Conservation (phyloP, 2,329 filamentous ascomycete genomes). For the Colletotrichum sp. region DNA sequence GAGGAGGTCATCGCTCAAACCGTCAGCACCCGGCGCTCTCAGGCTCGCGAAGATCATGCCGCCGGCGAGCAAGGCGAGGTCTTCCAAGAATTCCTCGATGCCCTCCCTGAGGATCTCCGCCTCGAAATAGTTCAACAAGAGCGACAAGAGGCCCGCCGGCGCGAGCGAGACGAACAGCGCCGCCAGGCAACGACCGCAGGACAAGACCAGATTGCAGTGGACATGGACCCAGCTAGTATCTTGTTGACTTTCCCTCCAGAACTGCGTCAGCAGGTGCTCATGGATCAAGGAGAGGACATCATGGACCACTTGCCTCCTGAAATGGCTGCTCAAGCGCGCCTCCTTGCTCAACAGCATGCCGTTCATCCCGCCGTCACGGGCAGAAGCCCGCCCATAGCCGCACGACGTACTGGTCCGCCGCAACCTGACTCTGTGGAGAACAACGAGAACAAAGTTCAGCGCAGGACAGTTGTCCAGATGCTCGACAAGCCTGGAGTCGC, state of each 20-base stretch:
- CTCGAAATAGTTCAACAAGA: slow-evolving; percentile 92
- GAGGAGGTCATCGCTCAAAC: slow-evolving; percentile 96
- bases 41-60: slow-evolving; percentile 71
- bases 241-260: slow-evolving; percentile 86
- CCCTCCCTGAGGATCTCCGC: slow-evolving; percentile 87
- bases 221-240: slow-evolving; percentile 94
- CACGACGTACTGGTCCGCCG: slow-evolving; percentile 14
- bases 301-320: slow-evolving; percentile 85
- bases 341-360: slow-evolving; percentile 28
- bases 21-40: slow-evolving; percentile 80
- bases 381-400: slow-evolving; percentile 32
- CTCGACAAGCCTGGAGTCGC: slow-evolving; percentile 95
- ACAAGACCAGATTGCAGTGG: slow-evolving; percentile 57
- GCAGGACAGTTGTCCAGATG: slow-evolving; percentile 91
- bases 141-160: slow-evolving; percentile 83
- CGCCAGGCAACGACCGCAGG: slow-evolving; percentile 66
- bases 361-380: slow-evolving; percentile 34
- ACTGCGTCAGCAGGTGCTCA: slow-evolving; percentile 83
- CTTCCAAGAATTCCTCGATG: slow-evolving; percentile 92
- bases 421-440: slow-evolving; percentile 41
- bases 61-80: slow-evolving; percentile 83
- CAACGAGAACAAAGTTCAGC: slow-evolving; percentile 68
- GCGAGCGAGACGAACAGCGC: slow-evolving; percentile 82
- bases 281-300: slow-evolving; percentile 90
- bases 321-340: slow-evolving; percentile 82